Evolutionary conservation across 345 rosid species (phyloP), one percentile per base, ranked within the genome.

Genomic region (Capsella bursapastoris): DNA sequence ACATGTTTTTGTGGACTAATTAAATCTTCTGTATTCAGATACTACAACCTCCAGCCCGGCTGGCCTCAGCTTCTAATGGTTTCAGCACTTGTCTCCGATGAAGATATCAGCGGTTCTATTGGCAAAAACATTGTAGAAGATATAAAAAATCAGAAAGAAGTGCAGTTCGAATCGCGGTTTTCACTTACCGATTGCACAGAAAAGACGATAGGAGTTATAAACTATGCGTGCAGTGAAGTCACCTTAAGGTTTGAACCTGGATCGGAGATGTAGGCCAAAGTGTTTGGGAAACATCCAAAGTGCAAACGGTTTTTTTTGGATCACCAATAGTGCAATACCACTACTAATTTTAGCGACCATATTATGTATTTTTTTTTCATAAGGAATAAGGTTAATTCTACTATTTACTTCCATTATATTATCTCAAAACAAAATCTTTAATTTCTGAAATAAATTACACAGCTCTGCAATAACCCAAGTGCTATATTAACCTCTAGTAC

Each of bases 51-150:
- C 22, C 22, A 22, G 22, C 22, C 22, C 22, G 22, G 22, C 22
- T 22, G 22, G 22, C 22, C 22, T 22, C 22, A 22, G 22, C 22
- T 22, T 22, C 22, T 22, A 22, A 22, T 22, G 22, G 50, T 71
- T 72, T 62, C 44, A 12, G 29, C 40, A 0, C 0, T 3, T 57
- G 65, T 57, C 1, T 44, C 55, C 2, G 25, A 13, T 2, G 13
- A 35, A 48, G 5, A 49, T 14, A 60, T 47, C 6, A 7, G 38
- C 38, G 10, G 38, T 35, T 7, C 8, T 5, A 41, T 48, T 47
- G 74, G 59, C 14, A 71, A 49, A 60, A 7, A 11, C 2, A 60
- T 71, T 2, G 49, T 51, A n/a, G 31, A 71, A 47, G 75, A 71
- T 71, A 15, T 71, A 38, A 71, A 60, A 60, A 50, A 37, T 15